phyloP scores from a whole-genome alignment of 192 early-diverging fungal species.

The Backusella circina region DNA sequence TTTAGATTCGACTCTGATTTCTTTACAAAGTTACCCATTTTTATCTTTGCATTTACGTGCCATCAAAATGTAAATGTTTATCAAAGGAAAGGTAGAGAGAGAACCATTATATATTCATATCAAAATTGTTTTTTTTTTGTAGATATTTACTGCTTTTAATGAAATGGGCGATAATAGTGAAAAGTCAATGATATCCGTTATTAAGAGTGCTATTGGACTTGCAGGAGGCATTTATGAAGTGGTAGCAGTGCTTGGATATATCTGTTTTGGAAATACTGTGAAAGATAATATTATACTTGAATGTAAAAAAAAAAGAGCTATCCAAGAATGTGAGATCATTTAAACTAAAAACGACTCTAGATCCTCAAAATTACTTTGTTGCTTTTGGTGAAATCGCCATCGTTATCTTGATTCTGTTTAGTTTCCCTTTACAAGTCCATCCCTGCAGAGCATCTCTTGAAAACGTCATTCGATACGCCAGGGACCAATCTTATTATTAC shows the following conservation, averaged over 20 bases:
- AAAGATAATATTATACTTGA: conserved; percentile 77
- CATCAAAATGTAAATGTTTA: conserved; percentile 82
- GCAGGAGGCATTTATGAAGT: conserved; percentile 77
- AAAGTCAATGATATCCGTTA: conserved; percentile 62
- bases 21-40: conserved; percentile 84
- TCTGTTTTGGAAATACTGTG: conserved; percentile 85
- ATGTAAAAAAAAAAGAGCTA: conserved; percentile 27
- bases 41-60: conserved; percentile 99
- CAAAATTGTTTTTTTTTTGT: conserved; percentile 11
- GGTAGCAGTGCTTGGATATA: conserved; percentile 88
- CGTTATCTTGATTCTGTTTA: conserved; percentile 83
- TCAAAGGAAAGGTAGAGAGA: background rate
- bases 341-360: conserved; percentile 33
- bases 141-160: conserved; percentile 95
- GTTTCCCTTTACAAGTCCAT: conserved; percentile 91
- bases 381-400: conserved; percentile 86
- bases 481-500: conserved; percentile 2
- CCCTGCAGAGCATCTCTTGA: conserved; percentile 87
- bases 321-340: background rate
- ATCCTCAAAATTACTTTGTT: conserved; percentile 64
- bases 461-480: conserved; percentile 62
- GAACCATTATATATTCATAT: background rate
- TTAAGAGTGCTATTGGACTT: conserved; percentile 70
- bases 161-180: conserved; percentile 85
- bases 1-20: conserved; percentile 58